Evolutionary conservation across 495 filamentous ascomycete species (phyloP).

Genomic region (Diplogelasinospora grovesii): DNA sequence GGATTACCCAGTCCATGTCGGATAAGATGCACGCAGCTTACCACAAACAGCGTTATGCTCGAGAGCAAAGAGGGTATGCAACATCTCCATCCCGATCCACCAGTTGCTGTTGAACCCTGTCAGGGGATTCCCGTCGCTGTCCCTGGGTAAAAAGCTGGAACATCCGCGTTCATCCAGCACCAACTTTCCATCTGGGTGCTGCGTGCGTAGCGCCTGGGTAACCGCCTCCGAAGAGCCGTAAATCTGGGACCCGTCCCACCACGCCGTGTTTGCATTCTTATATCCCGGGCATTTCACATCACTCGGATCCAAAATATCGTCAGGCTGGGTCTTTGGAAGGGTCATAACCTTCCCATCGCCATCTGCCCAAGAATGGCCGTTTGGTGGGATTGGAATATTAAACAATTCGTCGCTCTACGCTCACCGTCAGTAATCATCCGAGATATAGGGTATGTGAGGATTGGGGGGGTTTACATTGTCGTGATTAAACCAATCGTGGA

Average conservation of each 20-base stretch:
- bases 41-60: conserved; percentile 40
- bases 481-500: conserved; percentile 37
- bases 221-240: conserved; percentile 34
- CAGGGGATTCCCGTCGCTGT: conserved; percentile 22
- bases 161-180: conserved; percentile 14
- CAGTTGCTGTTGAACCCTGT: conserved; percentile 41
- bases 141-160: conserved; percentile 30
- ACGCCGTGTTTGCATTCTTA: conserved; percentile 34
- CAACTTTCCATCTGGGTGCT: conserved; percentile 29
- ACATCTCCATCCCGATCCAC: conserved; percentile 38
- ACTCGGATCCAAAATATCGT: conserved; percentile 20
- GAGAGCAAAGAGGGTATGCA: conserved; percentile 39
- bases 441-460: neutral
- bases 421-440: neutral
- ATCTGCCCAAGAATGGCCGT: conserved; percentile 15
- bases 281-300: conserved; percentile 32
- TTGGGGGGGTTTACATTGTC: conserved; percentile 13
- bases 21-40: conserved; percentile 21
- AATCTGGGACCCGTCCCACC: conserved; percentile 42
- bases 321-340: conserved; percentile 22
- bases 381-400: conserved; percentile 21
- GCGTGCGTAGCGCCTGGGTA: conserved; percentile 26
- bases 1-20: conserved; percentile 22
- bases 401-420: conserved; percentile 18
- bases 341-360: conserved; percentile 29